Evolutionary conservation across 768 basidiomycete species (phyloP).

Genomic region (Phanerochaete sordida): DNA sequence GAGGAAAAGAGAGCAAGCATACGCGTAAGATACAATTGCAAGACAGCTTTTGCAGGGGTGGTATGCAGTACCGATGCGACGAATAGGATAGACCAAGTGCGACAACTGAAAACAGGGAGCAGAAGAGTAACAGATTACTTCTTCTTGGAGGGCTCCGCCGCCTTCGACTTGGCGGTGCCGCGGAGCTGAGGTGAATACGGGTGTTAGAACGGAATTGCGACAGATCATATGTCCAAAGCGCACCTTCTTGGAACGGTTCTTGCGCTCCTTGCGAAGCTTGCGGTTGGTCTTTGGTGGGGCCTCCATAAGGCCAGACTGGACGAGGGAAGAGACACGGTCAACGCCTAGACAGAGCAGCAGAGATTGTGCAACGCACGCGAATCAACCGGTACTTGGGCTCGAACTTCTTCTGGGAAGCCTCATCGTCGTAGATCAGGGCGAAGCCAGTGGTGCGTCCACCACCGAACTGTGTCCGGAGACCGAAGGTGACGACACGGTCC

Average conservation of each 20-base stretch:
- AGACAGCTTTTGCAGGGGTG: conserved; percentile 31
- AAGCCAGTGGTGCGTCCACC: conserved; percentile 97
- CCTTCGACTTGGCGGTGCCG: conserved; percentile 95
- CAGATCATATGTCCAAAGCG: conserved; percentile 9
- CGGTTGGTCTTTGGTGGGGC: conserved; percentile 92
- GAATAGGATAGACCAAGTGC: conserved; percentile 28
- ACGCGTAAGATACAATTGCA: conserved; percentile 39
- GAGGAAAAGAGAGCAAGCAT: conserved; percentile 28
- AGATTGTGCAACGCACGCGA: conserved; percentile 58
- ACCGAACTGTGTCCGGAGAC: conserved; percentile 95
- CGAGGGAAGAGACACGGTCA: neutral
- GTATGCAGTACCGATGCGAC: conserved; percentile 30
- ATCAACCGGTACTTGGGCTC: conserved; percentile 96
- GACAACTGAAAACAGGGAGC: conserved; percentile 23
- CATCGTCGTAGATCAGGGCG: conserved; percentile 95
- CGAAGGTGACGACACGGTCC: conserved; percentile 87
- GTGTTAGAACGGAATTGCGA: neutral
- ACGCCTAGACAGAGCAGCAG: neutral
- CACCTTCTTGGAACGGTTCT: conserved; percentile 99
- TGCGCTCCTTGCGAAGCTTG: conserved; percentile 98
- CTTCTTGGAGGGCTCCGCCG: conserved; percentile 89
- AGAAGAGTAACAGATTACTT: conserved; percentile 51
- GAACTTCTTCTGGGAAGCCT: conserved; percentile 92
- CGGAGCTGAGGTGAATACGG: conserved; percentile 65
- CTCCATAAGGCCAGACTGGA: conserved; percentile 58